Evolutionary conservation across 1,139 yeast species (phyloP).

Genomic region (Torulaspora pretoriensis): DNA sequence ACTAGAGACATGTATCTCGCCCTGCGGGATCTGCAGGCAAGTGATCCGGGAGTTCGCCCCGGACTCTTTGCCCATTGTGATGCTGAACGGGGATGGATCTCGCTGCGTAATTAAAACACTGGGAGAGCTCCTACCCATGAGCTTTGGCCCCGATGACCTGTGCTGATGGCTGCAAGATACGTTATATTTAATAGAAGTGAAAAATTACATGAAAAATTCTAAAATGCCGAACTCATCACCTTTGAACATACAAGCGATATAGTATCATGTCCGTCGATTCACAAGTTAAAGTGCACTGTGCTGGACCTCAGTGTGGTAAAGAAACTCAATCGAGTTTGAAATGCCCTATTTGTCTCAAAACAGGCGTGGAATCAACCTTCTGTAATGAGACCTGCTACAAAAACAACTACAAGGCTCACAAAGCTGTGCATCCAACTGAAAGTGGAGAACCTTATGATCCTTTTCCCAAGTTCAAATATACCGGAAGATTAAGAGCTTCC

Average conservation of each 20-base stretch:
- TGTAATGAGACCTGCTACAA: slow-evolving; percentile 87
- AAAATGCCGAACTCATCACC: slow-evolving; percentile 1
- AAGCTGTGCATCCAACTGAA: slow-evolving; percentile 45
- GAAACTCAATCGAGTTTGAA: slow-evolving; percentile 68
- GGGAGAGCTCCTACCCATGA: slow-evolving; percentile 68
- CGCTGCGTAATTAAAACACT: slow-evolving; percentile 44
- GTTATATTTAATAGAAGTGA: neutral
- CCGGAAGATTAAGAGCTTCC: slow-evolving; percentile 70
- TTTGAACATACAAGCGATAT: neutral
- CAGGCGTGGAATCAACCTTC: slow-evolving; percentile 57
- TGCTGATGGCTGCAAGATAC: neutral
- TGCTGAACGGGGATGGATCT: slow-evolving; percentile 55
- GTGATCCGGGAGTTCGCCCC: slow-evolving; percentile 68
- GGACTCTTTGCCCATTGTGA: slow-evolving; percentile 48
- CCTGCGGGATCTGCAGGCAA: slow-evolving; percentile 95
- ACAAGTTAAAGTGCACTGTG: slow-evolving; percentile 41
- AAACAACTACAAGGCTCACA: slow-evolving; percentile 61
- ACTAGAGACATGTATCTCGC: slow-evolving; percentile 57
- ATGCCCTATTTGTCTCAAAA: slow-evolving; percentile 89
- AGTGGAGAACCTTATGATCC: slow-evolving; percentile 64
- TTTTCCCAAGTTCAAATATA: slow-evolving; percentile 69
- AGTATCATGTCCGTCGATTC: slow-evolving; percentile 3
- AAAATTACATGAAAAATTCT: slow-evolving; percentile 8
- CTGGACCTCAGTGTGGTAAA: slow-evolving; percentile 82
- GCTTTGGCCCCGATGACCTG: slow-evolving; percentile 82